phyloP scores from a whole-genome alignment of 371 early-diverging fungal genomes.

The Thermomucor indicae-seudaticae region DNA sequence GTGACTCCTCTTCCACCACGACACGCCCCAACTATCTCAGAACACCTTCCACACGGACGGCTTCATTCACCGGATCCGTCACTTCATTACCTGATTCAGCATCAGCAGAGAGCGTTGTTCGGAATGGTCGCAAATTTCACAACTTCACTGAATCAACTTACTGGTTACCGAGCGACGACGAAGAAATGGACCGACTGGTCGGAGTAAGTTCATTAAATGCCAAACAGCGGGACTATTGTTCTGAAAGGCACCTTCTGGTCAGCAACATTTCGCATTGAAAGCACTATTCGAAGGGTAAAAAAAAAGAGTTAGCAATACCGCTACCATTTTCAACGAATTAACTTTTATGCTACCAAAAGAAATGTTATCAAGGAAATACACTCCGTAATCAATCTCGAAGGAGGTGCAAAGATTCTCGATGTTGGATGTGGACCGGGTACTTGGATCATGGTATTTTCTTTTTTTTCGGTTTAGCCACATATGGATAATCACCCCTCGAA shows the following conservation, averaged over 20 bases:
- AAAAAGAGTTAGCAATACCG: neutral
- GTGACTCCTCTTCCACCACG: too few relatives aligned
- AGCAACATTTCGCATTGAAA: constrained; percentile 21
- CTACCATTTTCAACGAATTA: neutral
- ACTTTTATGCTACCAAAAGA: neutral
- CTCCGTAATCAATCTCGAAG: constrained; percentile 3
- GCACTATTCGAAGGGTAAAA: constrained; percentile 16
- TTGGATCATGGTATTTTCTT: constrained; percentile 7
- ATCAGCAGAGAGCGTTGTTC: too few relatives aligned
- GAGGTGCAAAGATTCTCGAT: constrained; percentile 13
- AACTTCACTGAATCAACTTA: constrained; percentile 22
- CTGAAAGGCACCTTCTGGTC: neutral
- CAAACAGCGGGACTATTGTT: neutral
- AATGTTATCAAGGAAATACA: constrained; percentile 7
- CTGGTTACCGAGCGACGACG: constrained; percentile 42
- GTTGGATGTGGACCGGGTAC: constrained; percentile 21
- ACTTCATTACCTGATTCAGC: too few relatives aligned
- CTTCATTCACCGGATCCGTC: too few relatives aligned
- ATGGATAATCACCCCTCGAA: neutral
- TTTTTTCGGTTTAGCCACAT: neutral
- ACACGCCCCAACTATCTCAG: too few relatives aligned
- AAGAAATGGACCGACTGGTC: constrained; percentile 35
- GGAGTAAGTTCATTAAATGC: constrained; percentile 22
- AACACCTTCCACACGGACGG: too few relatives aligned
- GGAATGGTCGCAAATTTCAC: constrained; percentile 17